Conservation (phyloP, 176 grass and related monocot species). For the maize (Zea mays) region DNA sequence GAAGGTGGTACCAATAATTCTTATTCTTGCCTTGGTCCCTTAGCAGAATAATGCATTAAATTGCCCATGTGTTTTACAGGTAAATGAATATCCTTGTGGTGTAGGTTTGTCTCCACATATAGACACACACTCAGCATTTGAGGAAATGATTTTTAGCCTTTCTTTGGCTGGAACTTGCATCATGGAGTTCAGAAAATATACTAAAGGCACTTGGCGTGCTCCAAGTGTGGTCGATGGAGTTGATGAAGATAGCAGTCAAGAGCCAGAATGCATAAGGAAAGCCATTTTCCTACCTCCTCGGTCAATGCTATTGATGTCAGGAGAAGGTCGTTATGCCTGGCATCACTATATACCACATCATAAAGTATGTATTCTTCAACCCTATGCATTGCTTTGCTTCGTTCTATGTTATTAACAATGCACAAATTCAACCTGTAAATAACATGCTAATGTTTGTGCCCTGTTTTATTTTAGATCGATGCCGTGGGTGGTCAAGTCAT, state of each 20-base stretch:
- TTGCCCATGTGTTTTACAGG: slow-evolving; percentile 46
- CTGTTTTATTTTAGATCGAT: slow-evolving; percentile 59
- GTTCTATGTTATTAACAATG: not conserved
- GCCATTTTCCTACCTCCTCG: slow-evolving; percentile 75
- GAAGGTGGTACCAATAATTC: not conserved
- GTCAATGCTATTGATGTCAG: slow-evolving; percentile 90
- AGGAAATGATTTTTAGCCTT: slow-evolving; percentile 96
- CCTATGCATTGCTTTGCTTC: not conserved
- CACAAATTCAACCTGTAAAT: slow-evolving; percentile 5
- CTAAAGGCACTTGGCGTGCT: slow-evolving; percentile 59
- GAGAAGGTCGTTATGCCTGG: slow-evolving; percentile 94
- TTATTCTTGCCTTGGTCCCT: slow-evolving; percentile 16
- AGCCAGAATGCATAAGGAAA: slow-evolving; percentile 55
- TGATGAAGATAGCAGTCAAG: slow-evolving; percentile 48
- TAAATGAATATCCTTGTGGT: slow-evolving; percentile 94
- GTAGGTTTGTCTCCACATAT: slow-evolving; percentile 95
- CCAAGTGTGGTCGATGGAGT: slow-evolving; percentile 41
- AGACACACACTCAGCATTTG: slow-evolving; percentile 94
- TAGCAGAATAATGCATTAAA: slow-evolving; percentile 30
- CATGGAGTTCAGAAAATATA: slow-evolving; percentile 96
- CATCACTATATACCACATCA: slow-evolving; percentile 99
- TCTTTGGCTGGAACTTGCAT: slow-evolving; percentile 85
- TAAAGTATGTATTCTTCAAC: slow-evolving; percentile 56
- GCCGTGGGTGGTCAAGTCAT: slow-evolving; percentile 59
- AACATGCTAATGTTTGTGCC: not conserved